These are phyloP conservation scores for sweet orange (Citrus sinensis) DNA, from an alignment of 345 rosid genomes.

Conservation along the genomic window DVS_A1.0 CM039167.1:19048501-19049000, in stretches of 20 bases:
- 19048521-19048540: neutral
- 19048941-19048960: neutral
- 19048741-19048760: constrained; percentile 79
- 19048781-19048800: constrained; percentile 83
- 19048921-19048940: neutral
- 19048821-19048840: constrained; percentile 42
- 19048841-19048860: constrained; percentile 36
- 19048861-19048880: neutral
- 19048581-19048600: constrained; percentile 85
- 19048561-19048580: constrained; percentile 50
- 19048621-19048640: constrained; percentile 92
- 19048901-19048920: neutral
- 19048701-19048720: constrained; percentile 88
- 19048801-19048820: constrained; percentile 72
- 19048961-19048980: neutral
- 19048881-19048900: neutral
- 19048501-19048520: neutral
- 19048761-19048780: constrained; percentile 83
- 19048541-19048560: neutral
- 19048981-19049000: neutral
- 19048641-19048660: constrained; percentile 76
- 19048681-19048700: constrained; percentile 96
- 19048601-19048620: constrained; percentile 79
- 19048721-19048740: constrained; percentile 82
- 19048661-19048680: constrained; percentile 86